Percentiles rank a stretch among this genome's conserved stretches.
phyloP scores from a whole-genome alignment of 352 stramenopile species.

The Aphanomyces cochlioides region DNA sequence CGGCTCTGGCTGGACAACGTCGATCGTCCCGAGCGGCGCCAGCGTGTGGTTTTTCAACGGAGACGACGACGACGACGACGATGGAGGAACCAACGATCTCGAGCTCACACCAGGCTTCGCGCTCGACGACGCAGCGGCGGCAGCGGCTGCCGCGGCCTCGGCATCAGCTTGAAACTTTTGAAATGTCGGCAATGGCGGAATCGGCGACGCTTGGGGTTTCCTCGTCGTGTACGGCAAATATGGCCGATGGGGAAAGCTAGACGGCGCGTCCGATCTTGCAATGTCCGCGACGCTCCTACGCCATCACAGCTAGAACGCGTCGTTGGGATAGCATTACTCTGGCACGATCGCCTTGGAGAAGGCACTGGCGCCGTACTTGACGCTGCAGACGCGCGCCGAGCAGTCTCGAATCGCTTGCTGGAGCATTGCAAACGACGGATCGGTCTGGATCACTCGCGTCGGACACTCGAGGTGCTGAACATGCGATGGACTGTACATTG shows the following conservation, averaged over 20 bases:
- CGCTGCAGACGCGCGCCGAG: slow-evolving; percentile 40
- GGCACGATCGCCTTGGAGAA: slow-evolving; percentile 46
- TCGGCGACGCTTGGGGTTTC: slow-evolving; percentile 41
- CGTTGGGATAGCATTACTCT: background rate
- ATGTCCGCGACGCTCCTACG: slow-evolving; percentile 25
- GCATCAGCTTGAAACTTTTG: slow-evolving; percentile 42
- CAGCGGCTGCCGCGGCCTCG: slow-evolving; percentile 41
- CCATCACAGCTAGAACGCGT: slow-evolving; percentile 2
- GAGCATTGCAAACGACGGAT: slow-evolving; percentile 49
- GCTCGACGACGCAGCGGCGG: slow-evolving; percentile 8
- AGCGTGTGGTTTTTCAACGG: background rate
- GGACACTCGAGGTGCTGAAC: slow-evolving; percentile 31
- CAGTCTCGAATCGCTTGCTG: slow-evolving; percentile 53
- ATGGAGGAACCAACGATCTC: background rate
- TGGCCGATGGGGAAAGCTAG: slow-evolving; percentile 10
- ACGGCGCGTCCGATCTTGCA: slow-evolving; percentile 15
- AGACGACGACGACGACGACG: background rate
- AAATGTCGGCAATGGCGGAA: slow-evolving; percentile 47
- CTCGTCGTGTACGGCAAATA: slow-evolving; percentile 74
- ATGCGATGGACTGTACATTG: slow-evolving; percentile 17
- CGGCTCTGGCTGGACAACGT: background rate
- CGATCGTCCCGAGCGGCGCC: background rate
- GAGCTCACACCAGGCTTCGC: background rate
- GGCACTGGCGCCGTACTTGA: slow-evolving; percentile 36
- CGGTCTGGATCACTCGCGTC: slow-evolving; percentile 30